Conservation (phyloP, 1,284 basidiomycete species). For the Naganishia sp. region DNA sequence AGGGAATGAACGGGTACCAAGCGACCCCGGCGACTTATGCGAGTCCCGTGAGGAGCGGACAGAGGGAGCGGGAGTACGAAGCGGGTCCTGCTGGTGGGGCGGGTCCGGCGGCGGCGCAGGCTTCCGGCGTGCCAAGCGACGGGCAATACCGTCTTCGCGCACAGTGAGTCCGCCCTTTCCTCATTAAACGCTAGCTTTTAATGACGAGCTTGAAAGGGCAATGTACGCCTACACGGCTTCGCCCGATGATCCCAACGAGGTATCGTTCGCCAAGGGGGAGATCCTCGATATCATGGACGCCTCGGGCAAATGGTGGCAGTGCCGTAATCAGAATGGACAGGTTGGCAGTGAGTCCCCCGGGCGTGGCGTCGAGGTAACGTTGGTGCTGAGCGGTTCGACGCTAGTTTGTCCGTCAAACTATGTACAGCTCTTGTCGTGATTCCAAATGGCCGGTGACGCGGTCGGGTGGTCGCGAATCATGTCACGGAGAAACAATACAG, state of each 20-base stretch:
- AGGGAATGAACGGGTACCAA: slow-evolving; percentile 18
- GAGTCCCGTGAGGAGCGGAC: background rate
- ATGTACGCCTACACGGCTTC: slow-evolving; percentile 74
- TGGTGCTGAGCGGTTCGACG: background rate
- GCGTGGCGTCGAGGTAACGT: background rate
- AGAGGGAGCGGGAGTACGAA: slow-evolving; percentile 8
- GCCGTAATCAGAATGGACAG: slow-evolving; percentile 76
- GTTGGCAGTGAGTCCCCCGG: slow-evolving; percentile 63
- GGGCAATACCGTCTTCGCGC: slow-evolving; percentile 37
- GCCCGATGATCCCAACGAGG: slow-evolving; percentile 92
- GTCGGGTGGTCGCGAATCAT: background rate
- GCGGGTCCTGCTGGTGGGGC: background rate
- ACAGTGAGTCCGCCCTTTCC: slow-evolving; percentile 34
- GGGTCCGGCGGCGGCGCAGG: slow-evolving; percentile 7
- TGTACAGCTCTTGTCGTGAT: slow-evolving; percentile 24
- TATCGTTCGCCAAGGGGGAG: slow-evolving; percentile 91
- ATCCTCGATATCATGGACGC: slow-evolving; percentile 92
- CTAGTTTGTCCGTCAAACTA: slow-evolving; percentile 33
- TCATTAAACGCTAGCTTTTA: too few species aligned
- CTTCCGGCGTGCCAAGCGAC: slow-evolving; percentile 25
- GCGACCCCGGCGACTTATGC: background rate
- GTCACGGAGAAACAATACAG: background rate
- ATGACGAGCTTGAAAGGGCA: slow-evolving; percentile 36
- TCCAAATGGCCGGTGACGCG: background rate
- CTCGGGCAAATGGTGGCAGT: slow-evolving; percentile 94